Evolutionary conservation across 164 flowering plant genomes (phyloP).

Genomic region (Kingdonia uniflora): DNA sequence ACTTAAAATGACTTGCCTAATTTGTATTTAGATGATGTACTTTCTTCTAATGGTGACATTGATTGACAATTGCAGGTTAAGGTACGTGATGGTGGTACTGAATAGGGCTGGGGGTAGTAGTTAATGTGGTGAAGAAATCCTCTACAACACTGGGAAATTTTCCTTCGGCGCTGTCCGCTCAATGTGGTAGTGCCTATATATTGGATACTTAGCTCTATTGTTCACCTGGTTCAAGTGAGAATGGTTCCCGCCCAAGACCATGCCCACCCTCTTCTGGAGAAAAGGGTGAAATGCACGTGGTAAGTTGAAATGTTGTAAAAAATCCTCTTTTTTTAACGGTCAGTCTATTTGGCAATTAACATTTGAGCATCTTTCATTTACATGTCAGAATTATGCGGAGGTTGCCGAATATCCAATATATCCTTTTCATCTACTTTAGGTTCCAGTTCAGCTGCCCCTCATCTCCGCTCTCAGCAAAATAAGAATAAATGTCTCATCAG

Average conservation of each 20-base stretch:
- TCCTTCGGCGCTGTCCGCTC: constrained; percentile 35
- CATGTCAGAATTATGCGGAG: too few relatives aligned
- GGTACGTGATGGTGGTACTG: constrained; percentile 90
- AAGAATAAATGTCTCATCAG: constrained; percentile 71
- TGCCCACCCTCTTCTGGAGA: constrained; percentile 90
- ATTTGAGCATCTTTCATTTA: too few relatives aligned
- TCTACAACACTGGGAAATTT: constrained; percentile 35
- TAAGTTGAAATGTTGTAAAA: constrained; percentile 39
- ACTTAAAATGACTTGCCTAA: too few relatives aligned
- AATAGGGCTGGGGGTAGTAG: constrained; percentile 99
- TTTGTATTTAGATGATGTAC: too few relatives aligned
- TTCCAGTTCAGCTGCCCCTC: constrained; percentile 85
- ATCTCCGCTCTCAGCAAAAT: constrained; percentile 80
- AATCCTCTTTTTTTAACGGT: constrained; percentile 20
- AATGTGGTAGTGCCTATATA: constrained; percentile 74
- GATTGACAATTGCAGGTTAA: constrained; percentile 46
- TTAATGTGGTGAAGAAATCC: constrained; percentile 77
- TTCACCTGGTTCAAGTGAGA: constrained; percentile 65
- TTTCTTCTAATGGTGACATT: too few relatives aligned
- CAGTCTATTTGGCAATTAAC: constrained; percentile 8
- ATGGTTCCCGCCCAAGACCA: constrained; percentile 83
- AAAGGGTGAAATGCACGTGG: constrained; percentile 99
- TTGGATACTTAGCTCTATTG: constrained; percentile 94
- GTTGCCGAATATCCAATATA: constrained; percentile 2
- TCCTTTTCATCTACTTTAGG: constrained; percentile 32